Evolutionary conservation across 805 yeast species (phyloP).

Genomic region (Candida peoriensis): DNA sequence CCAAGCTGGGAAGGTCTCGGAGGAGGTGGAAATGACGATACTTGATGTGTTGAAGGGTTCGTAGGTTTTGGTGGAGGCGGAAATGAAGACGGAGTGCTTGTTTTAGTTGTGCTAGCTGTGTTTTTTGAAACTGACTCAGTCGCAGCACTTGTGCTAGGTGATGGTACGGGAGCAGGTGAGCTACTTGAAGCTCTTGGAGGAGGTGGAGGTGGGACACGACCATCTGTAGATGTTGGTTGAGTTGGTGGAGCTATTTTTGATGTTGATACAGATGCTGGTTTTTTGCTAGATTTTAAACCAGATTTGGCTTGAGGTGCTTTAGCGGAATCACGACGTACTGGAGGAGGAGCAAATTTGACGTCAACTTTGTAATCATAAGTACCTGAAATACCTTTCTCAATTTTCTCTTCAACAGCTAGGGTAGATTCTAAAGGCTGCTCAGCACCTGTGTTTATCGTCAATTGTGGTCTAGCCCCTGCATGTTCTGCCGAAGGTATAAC

Average conservation of each 20-base stretch:
- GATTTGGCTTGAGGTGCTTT: too few relatives aligned
- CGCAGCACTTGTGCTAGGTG: too few relatives aligned
- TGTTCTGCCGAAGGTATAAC: not conserved
- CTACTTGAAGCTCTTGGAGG: constrained; percentile 2
- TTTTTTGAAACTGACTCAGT: too few relatives aligned
- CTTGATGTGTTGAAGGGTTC: constrained; percentile 6
- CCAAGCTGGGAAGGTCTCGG: constrained; percentile 5
- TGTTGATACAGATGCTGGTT: not conserved
- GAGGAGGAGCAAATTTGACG: constrained; percentile 30
- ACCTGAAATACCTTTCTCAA: constrained; percentile 29
- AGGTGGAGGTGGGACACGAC: constrained; percentile 3
- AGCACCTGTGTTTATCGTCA: not conserved
- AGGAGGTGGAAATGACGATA: constrained; percentile 9
- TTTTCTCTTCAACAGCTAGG: constrained; percentile 10
- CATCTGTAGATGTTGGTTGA: constrained; percentile 1
- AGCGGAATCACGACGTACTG: constrained; percentile 19
- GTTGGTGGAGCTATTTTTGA: constrained; percentile 1
- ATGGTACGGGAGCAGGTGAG: constrained; percentile 15
- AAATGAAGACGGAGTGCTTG: too few relatives aligned
- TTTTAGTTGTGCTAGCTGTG: too few relatives aligned
- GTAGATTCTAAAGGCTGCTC: not conserved
- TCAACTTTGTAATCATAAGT: constrained; percentile 28
- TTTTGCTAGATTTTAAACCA: not conserved
- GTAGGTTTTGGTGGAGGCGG: constrained; percentile 25
- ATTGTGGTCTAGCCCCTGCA: not conserved